Conservation (phyloP, 495 filamentous ascomycete genomes). For the Rostrohypoxylon terebratum region DNA sequence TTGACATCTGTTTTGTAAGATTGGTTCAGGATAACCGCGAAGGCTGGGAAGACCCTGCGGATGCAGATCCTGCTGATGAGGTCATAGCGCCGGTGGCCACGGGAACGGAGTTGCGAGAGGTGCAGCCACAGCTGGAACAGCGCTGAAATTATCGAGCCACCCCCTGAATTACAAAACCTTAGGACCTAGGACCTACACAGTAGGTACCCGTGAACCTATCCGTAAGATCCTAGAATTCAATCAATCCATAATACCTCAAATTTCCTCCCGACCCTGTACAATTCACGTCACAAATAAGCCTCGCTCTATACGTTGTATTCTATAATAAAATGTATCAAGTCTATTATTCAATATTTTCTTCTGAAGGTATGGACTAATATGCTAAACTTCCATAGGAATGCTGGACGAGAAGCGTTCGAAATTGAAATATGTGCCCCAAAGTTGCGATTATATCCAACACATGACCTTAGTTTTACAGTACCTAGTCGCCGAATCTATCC, state of each 20-base stretch:
- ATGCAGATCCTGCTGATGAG: conserved; percentile 24
- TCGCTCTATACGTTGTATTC: neutral
- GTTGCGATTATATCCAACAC: neutral
- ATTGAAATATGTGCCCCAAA: neutral
- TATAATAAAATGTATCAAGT: neutral
- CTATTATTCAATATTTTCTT: conserved; percentile 2
- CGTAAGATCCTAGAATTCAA: too few species aligned
- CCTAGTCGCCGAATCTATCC: neutral
- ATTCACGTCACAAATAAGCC: neutral
- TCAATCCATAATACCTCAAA: too few species aligned
- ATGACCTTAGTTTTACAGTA: neutral
- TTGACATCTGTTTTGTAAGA: conserved; percentile 50
- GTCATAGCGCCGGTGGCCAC: conserved; percentile 22
- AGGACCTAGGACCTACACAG: too few species aligned
- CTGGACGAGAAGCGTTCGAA: neutral
- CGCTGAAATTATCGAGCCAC: conserved; percentile 8
- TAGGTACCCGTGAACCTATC: too few species aligned
- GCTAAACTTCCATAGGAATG: neutral
- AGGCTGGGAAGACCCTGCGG: conserved; percentile 29
- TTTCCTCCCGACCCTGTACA: too few species aligned
- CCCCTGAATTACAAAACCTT: neutral
- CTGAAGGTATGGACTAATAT: neutral
- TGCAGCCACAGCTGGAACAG: conserved; percentile 23
- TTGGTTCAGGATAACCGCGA: conserved; percentile 30
- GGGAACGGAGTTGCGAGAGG: conserved; percentile 21